Evolutionary conservation across 495 filamentous ascomycete genomes (phyloP), one percentile per base, ranked within the genome.

Genomic region (Glutinoglossum americanum): DNA sequence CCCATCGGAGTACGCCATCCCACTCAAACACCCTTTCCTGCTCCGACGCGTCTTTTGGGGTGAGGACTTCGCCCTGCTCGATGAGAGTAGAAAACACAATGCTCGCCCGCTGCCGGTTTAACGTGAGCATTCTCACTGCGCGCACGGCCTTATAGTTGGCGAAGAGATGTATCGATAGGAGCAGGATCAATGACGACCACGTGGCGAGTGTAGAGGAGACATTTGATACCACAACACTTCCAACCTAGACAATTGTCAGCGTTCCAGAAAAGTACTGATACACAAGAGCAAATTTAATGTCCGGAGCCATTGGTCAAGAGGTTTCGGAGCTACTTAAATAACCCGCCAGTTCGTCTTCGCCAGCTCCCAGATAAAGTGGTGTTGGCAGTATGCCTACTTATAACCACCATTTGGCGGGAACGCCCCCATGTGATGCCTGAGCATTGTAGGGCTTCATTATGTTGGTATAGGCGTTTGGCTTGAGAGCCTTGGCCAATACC

Each of bases 111-210:
- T 96, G 90, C 33, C 86, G 73, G 71, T 94, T 96, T 17, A 96
- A 73, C n/a, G 80, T 87, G 17, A 76, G 76, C 80, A 96, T 84
- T 65, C 79, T 78, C 11, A 97, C 90, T 47, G 84, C 73, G 60
- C 82, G 77, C 23, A 97, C 89, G 21, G 89, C 90, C 39, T 76
- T 73, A 68, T 93, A 90, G 69, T 96, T 98, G 53, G 81, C 84
- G 57, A 72, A 71, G 33, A 96, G 75, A 66, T 96, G 90, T 19
- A 85, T 65, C 19, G 76, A 70, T 17, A 94, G 75, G 17, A 98
- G 76, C 11, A 79, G 48, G 3, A 89, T 63, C 61, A 95, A 80
- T 33, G 79, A 72, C n/a, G 73, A 65, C 85, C 86, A 93, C 8
- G 89, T 94, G 37, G 81, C 77, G 19, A 73, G 66, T 61, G 80